These are phyloP conservation scores for Heliamphora ciliata DNA, from an alignment of 179 eudicot species.

Conservation along the genomic window DNA sequence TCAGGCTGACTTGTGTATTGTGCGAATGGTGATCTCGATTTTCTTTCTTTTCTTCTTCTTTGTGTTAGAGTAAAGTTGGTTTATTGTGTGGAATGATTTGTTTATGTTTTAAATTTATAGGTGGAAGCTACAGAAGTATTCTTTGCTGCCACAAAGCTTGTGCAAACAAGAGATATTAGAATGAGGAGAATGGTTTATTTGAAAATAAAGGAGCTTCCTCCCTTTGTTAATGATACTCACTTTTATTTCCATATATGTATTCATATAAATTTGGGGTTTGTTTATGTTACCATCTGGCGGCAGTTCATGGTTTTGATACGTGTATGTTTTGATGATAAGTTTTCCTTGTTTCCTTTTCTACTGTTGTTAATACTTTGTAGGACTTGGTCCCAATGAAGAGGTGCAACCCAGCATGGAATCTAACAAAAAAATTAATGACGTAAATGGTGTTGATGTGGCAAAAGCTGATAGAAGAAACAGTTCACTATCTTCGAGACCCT, in stretches of 20 bases:
- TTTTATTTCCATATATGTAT: background rate
- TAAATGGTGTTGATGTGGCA: conserved; percentile 98
- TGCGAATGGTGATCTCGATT: too few species aligned
- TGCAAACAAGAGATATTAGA: conserved; percentile 73
- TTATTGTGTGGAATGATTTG: background rate
- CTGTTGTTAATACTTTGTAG: conserved; percentile 26
- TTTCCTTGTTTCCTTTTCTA: background rate
- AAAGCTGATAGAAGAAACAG: conserved; percentile 97
- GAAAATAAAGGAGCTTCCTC: conserved; percentile 92
- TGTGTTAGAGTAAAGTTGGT: background rate
- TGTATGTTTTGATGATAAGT: conserved; percentile 7
- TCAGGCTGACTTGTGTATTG: too few species aligned
- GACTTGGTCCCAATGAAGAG: conserved; percentile 86
- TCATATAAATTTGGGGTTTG: too few species aligned
- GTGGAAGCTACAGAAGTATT: conserved; percentile 89
- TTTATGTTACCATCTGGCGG: too few species aligned
- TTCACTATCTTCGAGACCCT: conserved; percentile 97
- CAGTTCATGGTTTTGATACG: too few species aligned
- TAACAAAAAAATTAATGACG: conserved; percentile 83
- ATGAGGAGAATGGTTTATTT: conserved; percentile 92
- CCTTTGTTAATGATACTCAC: conserved; percentile 57
- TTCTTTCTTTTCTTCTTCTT: too few species aligned
- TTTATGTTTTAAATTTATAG: conserved; percentile 31
- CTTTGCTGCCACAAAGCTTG: conserved; percentile 80
- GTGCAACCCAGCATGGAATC: conserved; percentile 92